Base-by-base conservation (phyloP, 2,329 filamentous ascomycete species). In the Anthostomella pinea region DNA sequence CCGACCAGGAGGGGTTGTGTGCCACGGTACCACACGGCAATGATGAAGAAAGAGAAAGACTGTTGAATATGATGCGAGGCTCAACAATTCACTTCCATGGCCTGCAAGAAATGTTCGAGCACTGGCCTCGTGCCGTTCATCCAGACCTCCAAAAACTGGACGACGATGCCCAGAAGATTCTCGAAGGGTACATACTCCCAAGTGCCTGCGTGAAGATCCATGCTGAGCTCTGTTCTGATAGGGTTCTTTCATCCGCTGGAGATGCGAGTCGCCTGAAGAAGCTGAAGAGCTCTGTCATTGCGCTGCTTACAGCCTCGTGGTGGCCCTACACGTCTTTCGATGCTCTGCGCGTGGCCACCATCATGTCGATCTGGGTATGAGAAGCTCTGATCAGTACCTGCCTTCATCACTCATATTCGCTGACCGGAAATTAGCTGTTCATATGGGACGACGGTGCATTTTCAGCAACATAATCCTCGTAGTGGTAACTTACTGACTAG, bases 261-360 rank as follows among this genome's bases (percentile, higher is more conserved):
- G n/a, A n/a, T n/a, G n/a, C n/a, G n/a, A n/a, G n/a, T n/a, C 37
- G 44, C 4, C 15, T 41, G n/a, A 34, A 23, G 3, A 41, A 26
- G 24, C 26, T 41, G 20, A 35, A 36, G 14, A 25, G 11, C 14
- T 23, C 25, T 3, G 24, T 36, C 17, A 9, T 42, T 10, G 24
- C 38, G 13, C 8, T 42, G 1, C 41, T 45, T 9, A 28, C 15
- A 1, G 45, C 42, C 17, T 37, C 45, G 9, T 48, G 45, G 45
- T 48, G 45, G 45, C 32, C 41, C 6, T 48, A 35, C 23, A 37
- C 41, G 15, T 22, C 42, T 8, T 43, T 38, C 11, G 38, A 48
- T 4, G 31, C 33, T 3, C 20, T 48, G 16, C 15, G 32, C 8
- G 25, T 33, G n/a, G 27, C 21, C 11, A 39, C 32, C 3, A n/a